Percentiles rank a stretch among this genome's conserved stretches.
Evolutionary conservation across 257 asterid genomes (phyloP).

Genomic region (Catharanthus roseus): DNA sequence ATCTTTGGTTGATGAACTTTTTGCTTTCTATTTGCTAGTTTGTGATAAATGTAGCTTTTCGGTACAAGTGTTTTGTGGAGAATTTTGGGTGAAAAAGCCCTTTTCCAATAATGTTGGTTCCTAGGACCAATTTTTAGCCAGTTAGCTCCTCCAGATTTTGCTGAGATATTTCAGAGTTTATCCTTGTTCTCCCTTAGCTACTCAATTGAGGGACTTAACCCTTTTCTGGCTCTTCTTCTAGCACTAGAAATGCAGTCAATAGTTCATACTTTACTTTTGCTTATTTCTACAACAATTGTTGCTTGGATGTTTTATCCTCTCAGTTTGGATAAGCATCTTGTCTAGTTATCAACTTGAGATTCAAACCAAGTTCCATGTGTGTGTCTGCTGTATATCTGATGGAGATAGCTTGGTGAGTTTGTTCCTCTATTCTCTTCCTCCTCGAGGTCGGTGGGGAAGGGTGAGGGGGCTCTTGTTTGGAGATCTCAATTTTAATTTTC

Average conservation of each 20-base stretch:
- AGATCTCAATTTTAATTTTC: neutral
- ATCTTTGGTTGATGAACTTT: neutral
- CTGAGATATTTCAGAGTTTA: neutral
- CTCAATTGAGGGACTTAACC: neutral
- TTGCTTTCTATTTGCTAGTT: neutral
- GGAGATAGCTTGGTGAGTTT: neutral
- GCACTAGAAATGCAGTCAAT: constrained; percentile 2
- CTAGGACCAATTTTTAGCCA: neutral
- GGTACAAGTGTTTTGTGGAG: neutral
- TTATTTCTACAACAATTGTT: neutral
- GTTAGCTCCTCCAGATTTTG: neutral
- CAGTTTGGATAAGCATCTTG: neutral
- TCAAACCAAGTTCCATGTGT: neutral
- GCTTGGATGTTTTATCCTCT: neutral
- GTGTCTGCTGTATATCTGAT: neutral
- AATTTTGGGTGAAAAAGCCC: neutral
- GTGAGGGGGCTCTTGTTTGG: constrained; percentile 8
- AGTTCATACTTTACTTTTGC: neutral
- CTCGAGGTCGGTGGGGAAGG: neutral
- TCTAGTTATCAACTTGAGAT: neutral
- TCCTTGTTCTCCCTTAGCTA: too few relatives aligned
- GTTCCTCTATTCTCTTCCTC: neutral
- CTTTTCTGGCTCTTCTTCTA: neutral
- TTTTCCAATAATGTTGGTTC: neutral
- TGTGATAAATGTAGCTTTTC: neutral